phyloP scores from a whole-genome alignment of 2,329 filamentous ascomycete species.

The Paraphoma sp. region DNA sequence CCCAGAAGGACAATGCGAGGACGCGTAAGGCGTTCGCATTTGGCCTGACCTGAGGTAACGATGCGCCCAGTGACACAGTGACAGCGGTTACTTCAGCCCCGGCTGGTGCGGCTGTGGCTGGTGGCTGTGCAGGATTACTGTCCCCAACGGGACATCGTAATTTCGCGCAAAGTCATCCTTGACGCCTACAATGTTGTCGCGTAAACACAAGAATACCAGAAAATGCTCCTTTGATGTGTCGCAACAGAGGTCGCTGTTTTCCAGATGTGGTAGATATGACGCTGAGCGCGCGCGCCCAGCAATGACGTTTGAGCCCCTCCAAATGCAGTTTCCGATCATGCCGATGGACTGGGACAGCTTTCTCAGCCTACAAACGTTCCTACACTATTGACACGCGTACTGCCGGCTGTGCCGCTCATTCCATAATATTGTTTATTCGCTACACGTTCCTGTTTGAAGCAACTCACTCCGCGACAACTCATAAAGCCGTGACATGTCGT shows the following conservation, averaged over 20 bases:
- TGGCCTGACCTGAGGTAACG: slow-evolving; percentile 15
- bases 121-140: slow-evolving; percentile 18
- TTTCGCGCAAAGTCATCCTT: neutral
- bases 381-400: slow-evolving; percentile 40
- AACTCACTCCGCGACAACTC: slow-evolving; percentile 9
- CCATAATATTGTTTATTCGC: slow-evolving; percentile 10
- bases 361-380: slow-evolving; percentile 23
- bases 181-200: neutral
- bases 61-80: slow-evolving; percentile 7
- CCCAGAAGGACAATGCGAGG: slow-evolving; percentile 8
- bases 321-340: slow-evolving; percentile 15
- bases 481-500: slow-evolving; percentile 31
- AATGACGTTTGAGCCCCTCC: slow-evolving; percentile 32
- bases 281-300: neutral
- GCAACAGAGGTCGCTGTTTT: neutral
- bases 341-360: slow-evolving; percentile 19
- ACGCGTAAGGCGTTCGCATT: slow-evolving; percentile 18
- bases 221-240: no score
- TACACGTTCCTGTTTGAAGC: slow-evolving; percentile 10
- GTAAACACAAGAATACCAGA: neutral
- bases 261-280: neutral
- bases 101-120: slow-evolving; percentile 34
- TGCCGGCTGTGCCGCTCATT: slow-evolving; percentile 33
- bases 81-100: slow-evolving; percentile 13
- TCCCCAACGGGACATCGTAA: neutral